These are phyloP conservation scores for Rusavskia elegans DNA, from an alignment of 495 filamentous ascomycete genomes.

Conservation along the genomic window DNA sequence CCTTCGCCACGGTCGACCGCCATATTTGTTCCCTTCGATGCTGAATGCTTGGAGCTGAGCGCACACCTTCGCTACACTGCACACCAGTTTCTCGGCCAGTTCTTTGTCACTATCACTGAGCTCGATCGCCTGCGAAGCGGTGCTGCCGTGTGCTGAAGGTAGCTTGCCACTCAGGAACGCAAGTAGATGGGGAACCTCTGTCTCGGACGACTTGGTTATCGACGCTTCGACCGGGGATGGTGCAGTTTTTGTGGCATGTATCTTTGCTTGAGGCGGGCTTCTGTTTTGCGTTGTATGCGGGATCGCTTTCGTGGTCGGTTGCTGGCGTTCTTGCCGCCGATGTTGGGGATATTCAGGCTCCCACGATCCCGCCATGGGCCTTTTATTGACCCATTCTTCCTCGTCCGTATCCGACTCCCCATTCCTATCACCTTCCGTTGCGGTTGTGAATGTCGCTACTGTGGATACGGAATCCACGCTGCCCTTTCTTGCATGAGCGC, in stretches of 20 bases:
- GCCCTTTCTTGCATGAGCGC: slow-evolving; percentile 32
- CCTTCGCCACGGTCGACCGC: slow-evolving; percentile 45
- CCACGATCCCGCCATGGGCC: slow-evolving; percentile 18
- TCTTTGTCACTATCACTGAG: slow-evolving; percentile 54
- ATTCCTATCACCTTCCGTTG: slow-evolving; percentile 42
- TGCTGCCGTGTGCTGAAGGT: slow-evolving; percentile 5
- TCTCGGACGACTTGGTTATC: background rate
- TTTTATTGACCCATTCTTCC: slow-evolving; percentile 15
- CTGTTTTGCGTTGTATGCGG: background rate
- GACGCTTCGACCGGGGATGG: too few species aligned
- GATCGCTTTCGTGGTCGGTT: background rate
- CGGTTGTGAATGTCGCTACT: slow-evolving; percentile 69
- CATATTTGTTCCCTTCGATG: slow-evolving; percentile 32
- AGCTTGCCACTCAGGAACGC: background rate
- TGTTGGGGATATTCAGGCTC: slow-evolving; percentile 17
- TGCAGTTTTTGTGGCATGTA: background rate
- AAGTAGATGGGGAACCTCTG: slow-evolving; percentile 18
- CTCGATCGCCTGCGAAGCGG: slow-evolving; percentile 25
- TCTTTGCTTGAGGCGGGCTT: background rate
- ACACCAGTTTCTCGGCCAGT: slow-evolving; percentile 59
- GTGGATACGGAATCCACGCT: slow-evolving; percentile 62
- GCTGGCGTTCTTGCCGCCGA: background rate
- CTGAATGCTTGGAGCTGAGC: slow-evolving; percentile 46
- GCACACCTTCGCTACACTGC: slow-evolving; percentile 56
- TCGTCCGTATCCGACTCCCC: slow-evolving; percentile 26